Conservation (phyloP, 208 protist genomes). For the Leishmania martiniquensis region DNA sequence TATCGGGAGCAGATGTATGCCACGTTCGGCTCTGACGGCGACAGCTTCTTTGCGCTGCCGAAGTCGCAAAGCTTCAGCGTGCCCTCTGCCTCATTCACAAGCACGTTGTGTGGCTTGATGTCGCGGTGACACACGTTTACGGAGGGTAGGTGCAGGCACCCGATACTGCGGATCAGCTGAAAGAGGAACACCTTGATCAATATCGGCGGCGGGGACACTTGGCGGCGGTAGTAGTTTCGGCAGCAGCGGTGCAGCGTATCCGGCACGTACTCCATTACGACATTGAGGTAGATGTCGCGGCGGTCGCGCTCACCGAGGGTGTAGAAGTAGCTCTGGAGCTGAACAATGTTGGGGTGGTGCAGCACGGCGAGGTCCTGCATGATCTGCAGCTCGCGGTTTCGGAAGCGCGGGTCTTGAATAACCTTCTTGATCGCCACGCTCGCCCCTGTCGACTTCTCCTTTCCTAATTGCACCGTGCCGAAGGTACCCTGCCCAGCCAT, state of each 20-base stretch:
- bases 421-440: conserved; percentile 90
- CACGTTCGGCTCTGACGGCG: conserved; percentile 97
- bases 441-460: conserved; percentile 63
- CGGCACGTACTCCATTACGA: conserved; percentile 99
- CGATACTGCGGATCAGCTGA: conserved; percentile 90
- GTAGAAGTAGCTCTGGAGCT: conserved; percentile 97
- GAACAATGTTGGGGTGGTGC: conserved; percentile 95
- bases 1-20: conserved; percentile 99
- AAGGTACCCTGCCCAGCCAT: conserved; percentile 97
- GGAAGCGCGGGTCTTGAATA: conserved; percentile 98
- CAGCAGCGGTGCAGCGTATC: conserved; percentile 97
- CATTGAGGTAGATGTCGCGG: conserved; percentile 98
- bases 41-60: conserved; percentile 99
- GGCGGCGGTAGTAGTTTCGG: conserved; percentile 94
- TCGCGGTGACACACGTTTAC: conserved; percentile 97
- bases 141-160: conserved; percentile 96
- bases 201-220: conserved; percentile 66
- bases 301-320: conserved; percentile 91
- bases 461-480: conserved; percentile 95
- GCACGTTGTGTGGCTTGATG: conserved; percentile 99
- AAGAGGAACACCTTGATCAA: conserved; percentile 89
- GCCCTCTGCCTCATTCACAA: conserved; percentile 97
- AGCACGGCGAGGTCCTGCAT: conserved; percentile 90
- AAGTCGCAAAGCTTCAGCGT: conserved; percentile 98
- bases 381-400: conserved; percentile 97